Evolutionary conservation across 345 rosid genomes (phyloP).

Genomic region (Triadica sebifera): DNA sequence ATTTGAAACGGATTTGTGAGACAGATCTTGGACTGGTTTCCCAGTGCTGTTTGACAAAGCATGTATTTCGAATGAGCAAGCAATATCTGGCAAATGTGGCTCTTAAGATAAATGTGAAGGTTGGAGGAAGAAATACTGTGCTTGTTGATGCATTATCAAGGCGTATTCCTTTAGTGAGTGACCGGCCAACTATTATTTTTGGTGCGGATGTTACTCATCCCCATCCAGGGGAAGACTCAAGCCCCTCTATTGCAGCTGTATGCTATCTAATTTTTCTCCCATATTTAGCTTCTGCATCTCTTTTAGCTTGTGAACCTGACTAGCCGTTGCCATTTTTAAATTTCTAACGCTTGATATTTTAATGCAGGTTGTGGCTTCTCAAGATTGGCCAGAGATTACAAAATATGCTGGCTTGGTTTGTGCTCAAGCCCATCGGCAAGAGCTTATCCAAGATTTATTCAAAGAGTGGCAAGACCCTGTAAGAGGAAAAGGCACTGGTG

Average conservation of each 20-base stretch:
- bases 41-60: constrained; percentile 92
- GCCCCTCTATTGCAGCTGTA: constrained; percentile 99
- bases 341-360: neutral
- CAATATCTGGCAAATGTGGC: constrained; percentile 96
- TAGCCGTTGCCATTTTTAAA: neutral
- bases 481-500: constrained; percentile 86
- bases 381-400: constrained; percentile 99
- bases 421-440: constrained; percentile 99
- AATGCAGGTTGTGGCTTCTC: constrained; percentile 95
- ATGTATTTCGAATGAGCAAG: constrained; percentile 80
- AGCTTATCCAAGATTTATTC: constrained; percentile 91
- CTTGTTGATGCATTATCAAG: constrained; percentile 91
- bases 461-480: constrained; percentile 97
- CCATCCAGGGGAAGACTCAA: constrained; percentile 97
- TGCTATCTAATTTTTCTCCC: constrained; percentile 14
- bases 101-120: constrained; percentile 93
- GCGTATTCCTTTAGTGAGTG: constrained; percentile 93
- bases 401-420: constrained; percentile 96
- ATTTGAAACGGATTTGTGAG: constrained; percentile 92
- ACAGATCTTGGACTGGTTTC: constrained; percentile 96
- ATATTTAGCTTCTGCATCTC: neutral
- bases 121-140: constrained; percentile 96
- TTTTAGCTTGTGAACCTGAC: neutral
- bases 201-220: constrained; percentile 99
- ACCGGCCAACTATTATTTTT: constrained; percentile 89